Percentiles rank a stretch among this genome's conserved stretches.
Conservation (phyloP, 345 rosid species). For the Lepidium sativum region DNA sequence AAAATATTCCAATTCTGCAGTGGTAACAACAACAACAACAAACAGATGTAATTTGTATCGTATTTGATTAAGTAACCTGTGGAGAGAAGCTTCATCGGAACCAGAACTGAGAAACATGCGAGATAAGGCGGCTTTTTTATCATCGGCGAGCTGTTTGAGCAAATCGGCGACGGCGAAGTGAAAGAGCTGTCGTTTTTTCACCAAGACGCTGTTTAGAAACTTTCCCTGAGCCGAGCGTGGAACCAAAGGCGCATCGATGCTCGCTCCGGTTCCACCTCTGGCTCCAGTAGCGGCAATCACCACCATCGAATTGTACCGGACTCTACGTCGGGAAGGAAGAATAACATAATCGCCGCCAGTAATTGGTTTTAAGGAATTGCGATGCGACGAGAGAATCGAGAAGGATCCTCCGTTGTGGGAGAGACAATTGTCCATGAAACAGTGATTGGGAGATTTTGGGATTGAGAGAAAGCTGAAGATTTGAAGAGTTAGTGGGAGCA, state of each 20-base stretch:
- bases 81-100: slow-evolving; percentile 66
- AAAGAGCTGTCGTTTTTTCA: slow-evolving; percentile 65
- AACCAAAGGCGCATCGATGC: slow-evolving; percentile 73
- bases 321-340: not conserved
- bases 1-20: not conserved
- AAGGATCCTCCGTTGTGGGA: slow-evolving; percentile 25
- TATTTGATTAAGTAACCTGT: slow-evolving; percentile 40
- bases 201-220: slow-evolving; percentile 51
- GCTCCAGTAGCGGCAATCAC: slow-evolving; percentile 25
- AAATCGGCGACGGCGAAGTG: slow-evolving; percentile 63
- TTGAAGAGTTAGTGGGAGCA: slow-evolving; percentile 1
- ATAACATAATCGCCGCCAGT: not conserved
- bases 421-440: slow-evolving; percentile 48
- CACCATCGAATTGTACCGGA: slow-evolving; percentile 9
- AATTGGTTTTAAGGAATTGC: not conserved
- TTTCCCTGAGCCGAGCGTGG: slow-evolving; percentile 54
- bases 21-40: not conserved
- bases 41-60: not conserved
- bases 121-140: slow-evolving; percentile 44
- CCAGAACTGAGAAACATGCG: slow-evolving; percentile 56
- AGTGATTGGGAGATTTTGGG: not conserved
- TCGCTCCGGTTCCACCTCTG: slow-evolving; percentile 22
- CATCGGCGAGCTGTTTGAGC: slow-evolving; percentile 54
- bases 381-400: slow-evolving; percentile 18
- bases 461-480: not conserved